Conservation (phyloP, 2,329 filamentous ascomycete species). For the Fusarium kyushuense region DNA sequence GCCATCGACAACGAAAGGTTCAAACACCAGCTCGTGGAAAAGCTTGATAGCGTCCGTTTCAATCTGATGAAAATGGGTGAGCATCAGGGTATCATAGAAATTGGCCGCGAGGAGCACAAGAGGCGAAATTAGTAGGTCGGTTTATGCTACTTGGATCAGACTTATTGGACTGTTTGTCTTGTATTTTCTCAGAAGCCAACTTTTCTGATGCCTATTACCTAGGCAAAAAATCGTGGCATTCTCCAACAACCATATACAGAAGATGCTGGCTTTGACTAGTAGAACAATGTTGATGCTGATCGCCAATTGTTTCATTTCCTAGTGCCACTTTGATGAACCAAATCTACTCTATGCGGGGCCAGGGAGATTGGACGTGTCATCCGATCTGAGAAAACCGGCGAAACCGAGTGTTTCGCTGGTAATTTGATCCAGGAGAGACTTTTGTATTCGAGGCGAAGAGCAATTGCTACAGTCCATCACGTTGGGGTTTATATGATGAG, state of each 20-base stretch:
- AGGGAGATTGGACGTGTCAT: conserved; percentile 12
- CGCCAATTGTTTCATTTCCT: conserved; percentile 16
- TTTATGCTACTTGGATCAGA: too few relatives aligned
- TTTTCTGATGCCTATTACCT: too few relatives aligned
- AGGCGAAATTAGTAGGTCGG: too few relatives aligned
- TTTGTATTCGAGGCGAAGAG: conserved; percentile 3
- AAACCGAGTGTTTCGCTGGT: neutral
- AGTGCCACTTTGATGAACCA: conserved; percentile 1
- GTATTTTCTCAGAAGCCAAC: too few relatives aligned
- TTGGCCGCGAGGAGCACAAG: too few relatives aligned
- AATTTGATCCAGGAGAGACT: neutral
- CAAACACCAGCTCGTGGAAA: neutral
- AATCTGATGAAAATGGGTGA: neutral
- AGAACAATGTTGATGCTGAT: conserved; percentile 6
- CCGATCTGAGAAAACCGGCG: neutral
- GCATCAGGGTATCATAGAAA: too few relatives aligned
- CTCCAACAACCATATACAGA: neutral
- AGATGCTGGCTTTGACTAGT: neutral
- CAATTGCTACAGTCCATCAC: neutral
- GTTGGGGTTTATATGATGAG: neutral
- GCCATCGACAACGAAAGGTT: neutral
- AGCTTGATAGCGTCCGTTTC: neutral
- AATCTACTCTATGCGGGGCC: neutral
- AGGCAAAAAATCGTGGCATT: too few relatives aligned
- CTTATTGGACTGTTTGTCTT: too few relatives aligned